Conservation (phyloP, 2,329 filamentous ascomycete genomes). For the Didymella arachidicola region DNA sequence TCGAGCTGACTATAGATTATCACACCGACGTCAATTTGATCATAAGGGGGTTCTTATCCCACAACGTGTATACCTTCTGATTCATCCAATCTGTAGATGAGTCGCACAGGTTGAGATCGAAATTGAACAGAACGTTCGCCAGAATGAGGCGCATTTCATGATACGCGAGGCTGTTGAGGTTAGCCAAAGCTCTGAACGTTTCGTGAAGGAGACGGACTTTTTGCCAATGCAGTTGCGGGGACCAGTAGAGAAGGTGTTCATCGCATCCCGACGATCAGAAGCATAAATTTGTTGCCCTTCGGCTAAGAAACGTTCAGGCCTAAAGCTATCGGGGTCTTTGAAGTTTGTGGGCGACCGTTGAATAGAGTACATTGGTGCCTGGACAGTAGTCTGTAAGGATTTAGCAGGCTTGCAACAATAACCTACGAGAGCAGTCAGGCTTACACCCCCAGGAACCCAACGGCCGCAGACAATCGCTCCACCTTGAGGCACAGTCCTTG, state of each 20-base stretch:
- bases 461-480: constrained; percentile 33
- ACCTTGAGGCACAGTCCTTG: constrained; percentile 35
- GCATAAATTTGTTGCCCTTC: neutral
- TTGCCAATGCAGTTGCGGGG: constrained; percentile 33
- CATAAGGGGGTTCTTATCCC: constrained; percentile 48
- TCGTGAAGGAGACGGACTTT: constrained; percentile 33
- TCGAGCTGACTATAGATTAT: neutral
- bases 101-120: constrained; percentile 34
- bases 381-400: neutral
- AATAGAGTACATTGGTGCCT: neutral
- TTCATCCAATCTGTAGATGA: constrained; percentile 40
- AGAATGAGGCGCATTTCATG: constrained; percentile 43
- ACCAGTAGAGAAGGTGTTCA: neutral
- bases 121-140: constrained; percentile 35
- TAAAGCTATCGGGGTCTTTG: neutral
- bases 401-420: neutral
- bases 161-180: constrained; percentile 37
- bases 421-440: neutral
- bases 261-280: neutral
- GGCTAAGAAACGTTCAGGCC: neutral
- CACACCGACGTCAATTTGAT: neutral
- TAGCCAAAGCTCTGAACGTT: neutral
- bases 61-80: constrained; percentile 47
- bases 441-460: constrained; percentile 39
- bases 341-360: neutral